Base-by-base conservation (phyloP, 2,329 filamentous ascomycete genomes). In the Cladosporium sp. region DNA sequence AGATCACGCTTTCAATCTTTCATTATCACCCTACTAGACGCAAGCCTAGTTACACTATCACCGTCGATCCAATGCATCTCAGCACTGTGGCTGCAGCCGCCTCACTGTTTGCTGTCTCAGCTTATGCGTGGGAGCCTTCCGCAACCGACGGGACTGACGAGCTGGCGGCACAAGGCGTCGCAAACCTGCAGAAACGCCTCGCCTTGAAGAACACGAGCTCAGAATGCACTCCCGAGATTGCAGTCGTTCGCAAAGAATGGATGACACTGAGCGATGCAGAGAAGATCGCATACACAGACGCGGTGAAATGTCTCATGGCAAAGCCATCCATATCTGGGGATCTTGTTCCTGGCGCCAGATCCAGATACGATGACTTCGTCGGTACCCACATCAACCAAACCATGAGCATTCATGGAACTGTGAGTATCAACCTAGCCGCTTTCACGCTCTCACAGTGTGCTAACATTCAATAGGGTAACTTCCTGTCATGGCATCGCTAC, bases 191-290 rank as follows among this genome's bases (percentile, higher is more conserved):
- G 24, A 39, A 12, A 18, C 24, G 44, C 27, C 40, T 44, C 15
- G 24, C 15, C 13, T 4, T 24, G 15, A 15, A 18, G 24, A 41
- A 41, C 37, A 40, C 45, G 4, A 38, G 18, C 15, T 32, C 30
- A n/a, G 40, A 41, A 32, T 51, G 48, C 19, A 44, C 9, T 1
- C 50, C 71, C 13, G 50, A 64, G 5, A 75, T 70, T 50, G 66
- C 66, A 1, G 60, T 62, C 3, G 59, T 73, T 3, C 64, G 74
- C 42, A 62, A 63, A 55, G 73, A 77, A 63, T 76, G 74, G 74
- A 55, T 58, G 24, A 51, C 59, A 0, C 53, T 67, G 4, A 53
- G 47, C 4, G 32, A 43, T 6, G 29, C 51, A 0, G 54, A 65
- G 51, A 64, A 65, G 53, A 62, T 50, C 24, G 55, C 52, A 4